Conservation (phyloP, 2,329 filamentous ascomycete genomes). For the Neofusicoccum laricinum region DNA sequence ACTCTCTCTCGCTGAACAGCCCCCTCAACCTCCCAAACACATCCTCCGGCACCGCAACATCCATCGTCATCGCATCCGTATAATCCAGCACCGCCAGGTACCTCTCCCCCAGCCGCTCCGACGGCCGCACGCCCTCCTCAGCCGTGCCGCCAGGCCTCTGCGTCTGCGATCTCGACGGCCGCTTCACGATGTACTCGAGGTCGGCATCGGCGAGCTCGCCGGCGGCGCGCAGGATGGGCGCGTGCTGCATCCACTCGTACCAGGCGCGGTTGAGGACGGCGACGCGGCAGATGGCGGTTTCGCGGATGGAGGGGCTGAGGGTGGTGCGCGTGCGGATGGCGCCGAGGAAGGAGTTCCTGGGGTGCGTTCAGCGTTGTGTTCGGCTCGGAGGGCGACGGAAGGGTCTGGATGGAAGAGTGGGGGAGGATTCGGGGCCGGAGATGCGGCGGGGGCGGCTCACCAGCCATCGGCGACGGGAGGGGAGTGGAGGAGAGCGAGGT, state of each 20-base stretch:
- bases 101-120: slow-evolving; percentile 49
- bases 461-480: slow-evolving; percentile 57
- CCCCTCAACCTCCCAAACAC: slow-evolving; percentile 63
- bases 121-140: background rate
- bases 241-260: slow-evolving; percentile 83
- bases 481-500: slow-evolving; percentile 54
- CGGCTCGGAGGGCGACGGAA: too few relatives aligned
- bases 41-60: slow-evolving; percentile 65
- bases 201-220: slow-evolving; percentile 58
- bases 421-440: background rate
- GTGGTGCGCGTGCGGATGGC: slow-evolving; percentile 54
- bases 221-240: slow-evolving; percentile 58
- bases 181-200: slow-evolving; percentile 26
- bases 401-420: background rate
- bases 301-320: slow-evolving; percentile 56
- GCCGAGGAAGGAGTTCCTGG: slow-evolving; percentile 54
- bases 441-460: slow-evolving; percentile 22
- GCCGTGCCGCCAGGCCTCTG: slow-evolving; percentile 12
- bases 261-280: slow-evolving; percentile 76
- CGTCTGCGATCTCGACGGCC: background rate
- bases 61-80: slow-evolving; percentile 79
- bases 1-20: slow-evolving; percentile 65
- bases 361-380: background rate
- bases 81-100: slow-evolving; percentile 70
- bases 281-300: slow-evolving; percentile 77